Evolutionary conservation across 2,329 filamentous ascomycete genomes (phyloP).

Genomic region (Trichothecium sympodiale): DNA sequence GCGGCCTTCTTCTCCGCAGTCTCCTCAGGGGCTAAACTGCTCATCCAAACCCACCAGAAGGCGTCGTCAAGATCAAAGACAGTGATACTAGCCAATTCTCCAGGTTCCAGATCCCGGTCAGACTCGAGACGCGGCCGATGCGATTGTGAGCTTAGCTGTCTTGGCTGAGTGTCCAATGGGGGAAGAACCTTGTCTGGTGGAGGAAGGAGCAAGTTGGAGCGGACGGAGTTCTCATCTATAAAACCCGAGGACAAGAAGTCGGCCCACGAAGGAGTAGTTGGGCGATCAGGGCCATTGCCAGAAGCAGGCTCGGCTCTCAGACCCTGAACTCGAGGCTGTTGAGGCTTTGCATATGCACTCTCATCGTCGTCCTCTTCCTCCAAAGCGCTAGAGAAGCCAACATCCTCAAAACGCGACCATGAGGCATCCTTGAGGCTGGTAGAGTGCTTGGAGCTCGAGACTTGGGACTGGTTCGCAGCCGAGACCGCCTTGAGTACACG

Average conservation of each 20-base stretch:
- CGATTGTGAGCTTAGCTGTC: slow-evolving; percentile 79
- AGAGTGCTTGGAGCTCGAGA: slow-evolving; percentile 58
- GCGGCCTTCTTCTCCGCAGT: slow-evolving; percentile 75
- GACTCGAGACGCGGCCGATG: slow-evolving; percentile 63
- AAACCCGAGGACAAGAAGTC: slow-evolving; percentile 96
- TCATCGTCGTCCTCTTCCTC: slow-evolving; percentile 61
- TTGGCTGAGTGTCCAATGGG: slow-evolving; percentile 60
- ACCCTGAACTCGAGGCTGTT: slow-evolving; percentile 29
- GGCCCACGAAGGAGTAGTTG: slow-evolving; percentile 95
- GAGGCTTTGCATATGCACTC: slow-evolving; percentile 26
- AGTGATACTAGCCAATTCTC: slow-evolving; percentile 87
- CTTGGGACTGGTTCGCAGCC: slow-evolving; percentile 73
- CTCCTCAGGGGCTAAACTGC: slow-evolving; percentile 85
- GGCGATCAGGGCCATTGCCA: slow-evolving; percentile 59
- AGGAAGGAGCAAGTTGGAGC: slow-evolving; percentile 65
- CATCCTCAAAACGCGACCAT: slow-evolving; percentile 93
- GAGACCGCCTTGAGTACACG: slow-evolving; percentile 85
- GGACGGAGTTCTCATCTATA: slow-evolving; percentile 58
- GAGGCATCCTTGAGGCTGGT: slow-evolving; percentile 73
- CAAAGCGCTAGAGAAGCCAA: slow-evolving; percentile 72
- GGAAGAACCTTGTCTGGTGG: slow-evolving; percentile 86
- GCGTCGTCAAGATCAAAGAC: slow-evolving; percentile 81
- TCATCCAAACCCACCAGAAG: slow-evolving; percentile 99
- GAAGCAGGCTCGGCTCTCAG: slow-evolving; percentile 58
- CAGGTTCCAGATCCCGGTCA: slow-evolving; percentile 65